These are phyloP conservation scores for Leishmania lainsoni DNA, from an alignment of 208 protist genomes.

Conservation along the genomic window DNA sequence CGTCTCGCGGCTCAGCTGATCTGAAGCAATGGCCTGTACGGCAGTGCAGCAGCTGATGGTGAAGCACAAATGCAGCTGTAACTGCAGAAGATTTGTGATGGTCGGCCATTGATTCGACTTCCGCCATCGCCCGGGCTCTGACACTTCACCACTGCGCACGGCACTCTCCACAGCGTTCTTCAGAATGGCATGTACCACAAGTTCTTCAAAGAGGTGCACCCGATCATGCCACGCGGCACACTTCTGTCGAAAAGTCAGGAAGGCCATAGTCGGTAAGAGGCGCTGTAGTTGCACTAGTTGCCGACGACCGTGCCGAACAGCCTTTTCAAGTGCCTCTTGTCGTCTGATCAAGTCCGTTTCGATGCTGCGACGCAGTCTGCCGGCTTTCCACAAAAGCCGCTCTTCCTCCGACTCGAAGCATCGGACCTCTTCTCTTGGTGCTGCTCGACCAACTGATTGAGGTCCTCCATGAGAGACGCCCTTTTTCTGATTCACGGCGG, in stretches of 20 bases:
- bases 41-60: neutral
- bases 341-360: slow-evolving; percentile 6
- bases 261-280: slow-evolving; percentile 12
- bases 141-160: slow-evolving; percentile 3
- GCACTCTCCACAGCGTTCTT: slow-evolving; percentile 20
- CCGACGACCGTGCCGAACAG: slow-evolving; percentile 6
- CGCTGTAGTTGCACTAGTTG: slow-evolving; percentile 12
- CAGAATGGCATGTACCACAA: slow-evolving; percentile 27
- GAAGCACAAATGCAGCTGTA: slow-evolving; percentile 17
- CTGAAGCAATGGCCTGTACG: neutral
- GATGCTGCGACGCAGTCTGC: slow-evolving; percentile 7
- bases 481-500: neutral
- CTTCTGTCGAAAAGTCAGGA: slow-evolving; percentile 9
- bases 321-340: slow-evolving; percentile 12
- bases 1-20: neutral
- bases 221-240: slow-evolving; percentile 13
- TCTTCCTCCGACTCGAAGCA: slow-evolving; percentile 13
- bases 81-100: slow-evolving; percentile 17
- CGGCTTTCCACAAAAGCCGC: slow-evolving; percentile 10
- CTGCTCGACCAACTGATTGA: neutral
- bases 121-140: slow-evolving; percentile 11
- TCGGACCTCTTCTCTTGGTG: neutral
- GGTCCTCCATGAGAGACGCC: neutral
- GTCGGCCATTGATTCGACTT: slow-evolving; percentile 34
- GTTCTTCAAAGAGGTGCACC: slow-evolving; percentile 30